Base-by-base conservation (phyloP, 306 rosid species). In the Spatholobus suberectus region DNA sequence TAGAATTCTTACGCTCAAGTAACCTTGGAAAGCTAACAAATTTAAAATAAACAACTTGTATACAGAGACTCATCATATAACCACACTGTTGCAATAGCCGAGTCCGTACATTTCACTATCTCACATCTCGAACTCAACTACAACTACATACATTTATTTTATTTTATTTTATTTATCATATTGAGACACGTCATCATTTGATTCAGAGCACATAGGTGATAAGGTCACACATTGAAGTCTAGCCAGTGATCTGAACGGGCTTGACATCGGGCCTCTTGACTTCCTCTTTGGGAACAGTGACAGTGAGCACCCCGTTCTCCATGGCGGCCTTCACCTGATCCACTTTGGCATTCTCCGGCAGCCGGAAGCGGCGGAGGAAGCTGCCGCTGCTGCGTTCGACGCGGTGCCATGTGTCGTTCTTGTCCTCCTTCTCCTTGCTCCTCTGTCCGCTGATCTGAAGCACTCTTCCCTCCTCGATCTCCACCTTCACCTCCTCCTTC, bases 401-500 rank as follows among this genome's bases (percentile, higher is more conserved):
- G 32, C 88, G 72, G 58, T 87, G 90, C 88, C 90, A 81, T 0
- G 49, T 81, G 7, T 87, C 86, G 13, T 43, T 78, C 79, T 78
- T 84, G 26, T 87, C 88, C 57, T 87, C 86, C 51, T 81, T 81
- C 71, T 87, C 90, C 65, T 0, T 81, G 1, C 14, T 81, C 46
- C 86, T 87, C 84, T 84, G 76, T 3, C 88, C 88, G 14, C 82
- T 84, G 0, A 87, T 84, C 76, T 87, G 81, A 1, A 87, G 84
- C 47, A 87, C 84, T 1, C 65, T 24, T 1, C 77, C 89, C 0
- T 87, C 88, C 41, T 84, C 82, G 1, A 84, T 68, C 75, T 84
- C 88, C 4, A 87, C 88, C 75, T 81, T 87, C 29, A 87, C 90
- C 52, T 84, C 86, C 32, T 81, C 86, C 43, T 81, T 87, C 88